A percentile compares a stretch with the other conserved stretches of the same genome.
Evolutionary conservation across 441 rosid genomes (phyloP).

Genomic region (Cnidoscolus chayamansa): DNA sequence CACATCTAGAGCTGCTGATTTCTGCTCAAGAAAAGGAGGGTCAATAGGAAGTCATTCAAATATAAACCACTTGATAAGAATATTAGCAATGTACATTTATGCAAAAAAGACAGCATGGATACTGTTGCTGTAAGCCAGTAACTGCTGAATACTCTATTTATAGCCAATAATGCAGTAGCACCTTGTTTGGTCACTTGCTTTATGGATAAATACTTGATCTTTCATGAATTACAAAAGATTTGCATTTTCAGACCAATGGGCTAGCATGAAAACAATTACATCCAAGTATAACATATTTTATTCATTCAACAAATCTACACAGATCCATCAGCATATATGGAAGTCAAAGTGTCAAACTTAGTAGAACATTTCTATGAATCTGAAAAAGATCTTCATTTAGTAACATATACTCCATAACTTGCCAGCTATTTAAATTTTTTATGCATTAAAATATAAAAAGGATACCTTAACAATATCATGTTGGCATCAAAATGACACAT

Average conservation of each 20-base stretch:
- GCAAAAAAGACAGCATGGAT: not conserved
- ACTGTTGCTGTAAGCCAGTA: too few species aligned
- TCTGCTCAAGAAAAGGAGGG: conserved; percentile 42
- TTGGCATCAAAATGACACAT: not conserved
- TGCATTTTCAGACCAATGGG: not conserved
- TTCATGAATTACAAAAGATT: not conserved
- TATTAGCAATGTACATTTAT: conserved; percentile 4
- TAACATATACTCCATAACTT: not conserved
- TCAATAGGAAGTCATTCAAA: conserved; percentile 1
- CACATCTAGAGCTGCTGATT: conserved; percentile 69
- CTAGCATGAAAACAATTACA: not conserved
- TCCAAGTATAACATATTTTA: not conserved
- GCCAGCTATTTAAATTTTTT: not conserved
- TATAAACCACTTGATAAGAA: not conserved
- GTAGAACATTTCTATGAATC: too few species aligned
- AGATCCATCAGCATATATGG: too few species aligned
- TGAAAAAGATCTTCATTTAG: not conserved
- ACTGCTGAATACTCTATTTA: not conserved
- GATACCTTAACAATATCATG: not conserved
- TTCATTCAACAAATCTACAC: too few species aligned
- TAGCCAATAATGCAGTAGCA: not conserved
- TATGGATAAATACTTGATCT: not conserved
- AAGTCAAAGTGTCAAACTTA: too few species aligned
- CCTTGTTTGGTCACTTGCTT: not conserved
- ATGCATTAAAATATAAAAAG: not conserved